Percentiles rank a stretch among this genome's conserved stretches.
These are phyloP conservation scores for Cercospora beticola DNA, from an alignment of 2,329 filamentous ascomycete genomes.

Conservation along the genomic window DNA sequence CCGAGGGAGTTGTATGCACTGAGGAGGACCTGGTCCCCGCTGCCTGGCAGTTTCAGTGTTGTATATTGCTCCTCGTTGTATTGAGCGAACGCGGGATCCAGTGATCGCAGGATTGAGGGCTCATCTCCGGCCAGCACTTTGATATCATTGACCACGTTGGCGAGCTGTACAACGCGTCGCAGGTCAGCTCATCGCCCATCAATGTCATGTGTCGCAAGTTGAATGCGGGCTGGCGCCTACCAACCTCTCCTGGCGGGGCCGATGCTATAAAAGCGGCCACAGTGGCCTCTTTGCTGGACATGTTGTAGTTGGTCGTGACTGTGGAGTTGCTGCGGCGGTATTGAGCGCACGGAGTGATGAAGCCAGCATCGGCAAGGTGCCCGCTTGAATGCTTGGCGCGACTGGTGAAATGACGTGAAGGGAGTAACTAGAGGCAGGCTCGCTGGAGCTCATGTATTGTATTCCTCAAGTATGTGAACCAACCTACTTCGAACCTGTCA, in stretches of 20 bases:
- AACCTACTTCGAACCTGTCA: background rate
- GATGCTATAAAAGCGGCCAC: constrained; percentile 82
- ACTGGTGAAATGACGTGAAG: too few species aligned
- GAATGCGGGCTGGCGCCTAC: constrained; percentile 33
- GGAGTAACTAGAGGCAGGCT: too few species aligned
- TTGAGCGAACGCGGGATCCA: constrained; percentile 81
- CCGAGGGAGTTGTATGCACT: constrained; percentile 83
- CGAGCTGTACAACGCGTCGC: constrained; percentile 58
- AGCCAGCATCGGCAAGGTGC: background rate
- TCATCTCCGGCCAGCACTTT: constrained; percentile 76
- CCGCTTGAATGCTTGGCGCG: background rate
- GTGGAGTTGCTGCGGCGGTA: background rate
- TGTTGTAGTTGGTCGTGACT: constrained; percentile 12
- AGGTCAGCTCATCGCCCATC: constrained; percentile 27
- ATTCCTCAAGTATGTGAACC: background rate
- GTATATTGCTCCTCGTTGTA: constrained; percentile 96
- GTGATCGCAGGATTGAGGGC: constrained; percentile 63
- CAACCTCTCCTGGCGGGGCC: constrained; percentile 93
- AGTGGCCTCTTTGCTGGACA: constrained; percentile 39
- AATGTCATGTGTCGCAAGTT: constrained; percentile 25
- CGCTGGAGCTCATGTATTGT: too few species aligned
- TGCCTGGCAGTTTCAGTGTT: constrained; percentile 84
- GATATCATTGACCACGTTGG: constrained; percentile 87
- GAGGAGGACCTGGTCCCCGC: constrained; percentile 76
- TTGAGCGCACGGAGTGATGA: background rate